Base-by-base conservation (phyloP, 768 basidiomycete genomes). In the Steccherinum ochraceum region DNA sequence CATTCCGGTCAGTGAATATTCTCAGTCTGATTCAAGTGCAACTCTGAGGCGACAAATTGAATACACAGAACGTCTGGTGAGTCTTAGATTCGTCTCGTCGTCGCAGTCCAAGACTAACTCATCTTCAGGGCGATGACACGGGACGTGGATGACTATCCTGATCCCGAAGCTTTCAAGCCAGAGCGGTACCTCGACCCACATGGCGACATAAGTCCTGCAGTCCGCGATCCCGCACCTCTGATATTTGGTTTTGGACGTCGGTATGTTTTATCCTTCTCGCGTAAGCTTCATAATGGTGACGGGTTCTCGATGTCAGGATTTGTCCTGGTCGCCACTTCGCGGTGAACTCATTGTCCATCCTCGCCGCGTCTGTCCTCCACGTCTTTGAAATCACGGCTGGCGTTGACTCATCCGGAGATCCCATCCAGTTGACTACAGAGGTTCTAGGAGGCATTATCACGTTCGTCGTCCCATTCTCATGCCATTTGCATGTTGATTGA, bases 91-190 rank as follows among this genome's bases (percentile, higher is more conserved):
- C 12, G 21, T 7, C 16, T n/a, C 20, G 25, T n/a, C 12, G 25
- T 27, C 11, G 11, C 25, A 47, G 7, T 30, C 13, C 46, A 24
- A 24, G 7, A 47, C 46, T 47, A 23, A 45, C 25, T 51, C 11
- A 5, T 30, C 62, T n/a, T n/a, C n/a, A n/a, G 61, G 63, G 52
- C 52, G 4, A 56, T 64, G 24, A 35, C 58, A 13, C 58, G 58
- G 27, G 52, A 62, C 43, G 50, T 53, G 40, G 45, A 46, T 16
- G 24, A 24, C 20, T 62, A 58, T 39, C 54, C 54, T 2, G 47
- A 56, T 24, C 61, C 58, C 26, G 44, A 47, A 24, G 30, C 16
- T n/a, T 64, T 60, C 51, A 58, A 56, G 11, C 62, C 62, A 4
- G 61, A 60, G 23, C 44, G 62, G 7, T 62, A 56, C 53, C 24